Evolutionary conservation across 768 basidiomycete species (phyloP).

Genomic region (Strobilomyces confusus): DNA sequence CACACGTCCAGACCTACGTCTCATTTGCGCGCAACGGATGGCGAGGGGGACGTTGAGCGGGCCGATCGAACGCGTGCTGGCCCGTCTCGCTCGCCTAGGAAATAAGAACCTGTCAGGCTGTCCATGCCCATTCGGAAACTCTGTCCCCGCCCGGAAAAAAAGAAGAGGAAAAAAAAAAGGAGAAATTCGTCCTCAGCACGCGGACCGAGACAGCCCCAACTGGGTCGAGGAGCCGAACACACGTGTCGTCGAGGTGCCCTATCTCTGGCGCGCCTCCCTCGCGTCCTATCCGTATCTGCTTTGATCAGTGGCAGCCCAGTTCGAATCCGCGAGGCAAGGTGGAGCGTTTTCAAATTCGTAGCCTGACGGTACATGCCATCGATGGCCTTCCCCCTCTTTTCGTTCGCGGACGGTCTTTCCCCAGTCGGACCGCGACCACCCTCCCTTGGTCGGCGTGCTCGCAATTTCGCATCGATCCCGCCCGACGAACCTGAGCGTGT

Average conservation of each 20-base stretch:
- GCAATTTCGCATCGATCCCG: neutral
- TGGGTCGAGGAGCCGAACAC: constrained; percentile 14
- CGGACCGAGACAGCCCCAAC: constrained; percentile 6
- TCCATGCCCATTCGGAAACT: constrained; percentile 20
- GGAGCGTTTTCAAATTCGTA: constrained; percentile 24
- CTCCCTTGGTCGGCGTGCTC: too few relatives aligned
- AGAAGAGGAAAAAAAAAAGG: neutral
- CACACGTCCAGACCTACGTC: constrained; percentile 13
- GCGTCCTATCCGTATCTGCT: neutral
- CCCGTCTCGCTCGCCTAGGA: constrained; percentile 3
- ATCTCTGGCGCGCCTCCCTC: neutral
- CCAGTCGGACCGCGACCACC: neutral
- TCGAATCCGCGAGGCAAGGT: constrained; percentile 11
- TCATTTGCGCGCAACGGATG: constrained; percentile 1
- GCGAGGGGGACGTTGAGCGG: constrained; percentile 6
- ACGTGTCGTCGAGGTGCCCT: neutral
- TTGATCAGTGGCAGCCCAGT: neutral
- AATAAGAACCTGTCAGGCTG: constrained; percentile 4
- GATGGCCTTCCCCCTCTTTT: neutral
- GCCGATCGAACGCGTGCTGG: constrained; percentile 2
- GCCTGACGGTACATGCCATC: neutral
- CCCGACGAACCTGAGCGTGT: constrained; percentile 20
- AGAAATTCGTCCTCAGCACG: neutral
- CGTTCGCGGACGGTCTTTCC: neutral
- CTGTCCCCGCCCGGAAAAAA: constrained; percentile 1